phyloP scores from a whole-genome alignment of 2,329 filamentous ascomycete genomes.

The Ophiostoma montium region DNA sequence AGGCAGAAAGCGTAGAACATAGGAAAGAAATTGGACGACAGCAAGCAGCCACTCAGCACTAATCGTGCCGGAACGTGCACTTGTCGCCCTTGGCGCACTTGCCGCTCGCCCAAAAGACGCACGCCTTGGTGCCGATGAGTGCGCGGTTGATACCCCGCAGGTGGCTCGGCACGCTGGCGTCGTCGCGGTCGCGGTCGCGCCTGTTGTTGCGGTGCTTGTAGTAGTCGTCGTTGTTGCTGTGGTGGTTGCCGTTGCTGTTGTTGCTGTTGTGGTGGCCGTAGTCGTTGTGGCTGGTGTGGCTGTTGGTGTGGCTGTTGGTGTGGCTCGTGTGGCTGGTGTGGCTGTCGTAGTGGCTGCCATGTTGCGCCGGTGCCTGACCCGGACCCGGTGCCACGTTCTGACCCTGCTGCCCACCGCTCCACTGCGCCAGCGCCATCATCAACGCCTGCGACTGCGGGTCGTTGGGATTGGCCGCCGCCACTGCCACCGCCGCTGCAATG shows the following conservation, averaged over 20 bases:
- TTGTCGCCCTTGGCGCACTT: slow-evolving; percentile 60
- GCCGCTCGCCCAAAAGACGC: slow-evolving; percentile 55
- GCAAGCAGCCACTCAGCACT: not conserved
- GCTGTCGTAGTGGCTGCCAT: slow-evolving; percentile 2
- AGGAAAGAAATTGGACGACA: not conserved
- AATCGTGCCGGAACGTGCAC: slow-evolving; percentile 60
- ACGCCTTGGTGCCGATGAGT: slow-evolving; percentile 52
- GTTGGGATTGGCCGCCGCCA: slow-evolving; percentile 1
- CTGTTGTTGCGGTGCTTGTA: slow-evolving; percentile 7
- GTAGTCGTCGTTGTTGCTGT: not conserved
- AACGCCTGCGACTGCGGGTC: slow-evolving; percentile 3
- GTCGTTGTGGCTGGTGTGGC: not conserved
- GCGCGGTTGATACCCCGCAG: slow-evolving; percentile 37
- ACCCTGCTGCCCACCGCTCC: not conserved
- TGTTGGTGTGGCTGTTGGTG: not conserved
- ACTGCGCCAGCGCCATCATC: slow-evolving; percentile 10
- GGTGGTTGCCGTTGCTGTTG: not conserved
- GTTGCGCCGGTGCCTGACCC: too few relatives aligned
- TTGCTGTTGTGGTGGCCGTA: not conserved
- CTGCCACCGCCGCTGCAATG: slow-evolving; percentile 7
- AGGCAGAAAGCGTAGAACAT: not conserved
- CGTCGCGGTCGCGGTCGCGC: slow-evolving; percentile 20
- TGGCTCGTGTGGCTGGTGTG: slow-evolving; percentile 1
- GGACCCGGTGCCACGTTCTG: too few relatives aligned
- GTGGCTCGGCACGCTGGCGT: slow-evolving; percentile 22